Conservation (phyloP, 257 asterid genomes). For the Ilex aquifolium region DNA sequence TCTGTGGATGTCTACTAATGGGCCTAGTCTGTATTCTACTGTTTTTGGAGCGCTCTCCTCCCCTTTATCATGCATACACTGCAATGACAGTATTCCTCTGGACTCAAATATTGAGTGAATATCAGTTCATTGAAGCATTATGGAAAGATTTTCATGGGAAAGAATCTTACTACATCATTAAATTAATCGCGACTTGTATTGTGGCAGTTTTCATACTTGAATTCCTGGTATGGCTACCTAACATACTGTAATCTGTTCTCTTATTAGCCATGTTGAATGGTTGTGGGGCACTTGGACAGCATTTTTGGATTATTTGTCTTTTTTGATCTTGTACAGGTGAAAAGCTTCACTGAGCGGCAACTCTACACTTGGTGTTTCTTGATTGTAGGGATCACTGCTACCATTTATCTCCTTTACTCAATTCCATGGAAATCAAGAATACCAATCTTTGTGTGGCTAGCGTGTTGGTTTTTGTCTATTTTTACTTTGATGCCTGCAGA, state of each 20-base stretch:
- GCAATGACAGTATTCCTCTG: slow-evolving; percentile 85
- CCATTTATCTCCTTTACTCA: slow-evolving; percentile 53
- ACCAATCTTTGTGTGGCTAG: slow-evolving; percentile 59
- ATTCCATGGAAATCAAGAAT: slow-evolving; percentile 47
- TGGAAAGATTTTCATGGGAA: slow-evolving; percentile 46
- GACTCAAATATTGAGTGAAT: slow-evolving; percentile 76
- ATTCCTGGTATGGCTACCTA: slow-evolving; percentile 58
- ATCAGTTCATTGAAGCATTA: slow-evolving; percentile 57
- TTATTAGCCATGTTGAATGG: slow-evolving; percentile 10
- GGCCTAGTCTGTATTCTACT: slow-evolving; percentile 47
- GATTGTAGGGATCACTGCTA: slow-evolving; percentile 57
- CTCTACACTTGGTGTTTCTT: slow-evolving; percentile 87
- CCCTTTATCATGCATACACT: slow-evolving; percentile 84
- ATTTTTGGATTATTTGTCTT: slow-evolving; percentile 1
- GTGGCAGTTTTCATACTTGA: slow-evolving; percentile 73
- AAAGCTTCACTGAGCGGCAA: slow-evolving; percentile 78
- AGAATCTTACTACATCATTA: slow-evolving; percentile 39
- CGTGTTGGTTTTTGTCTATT: slow-evolving; percentile 74
- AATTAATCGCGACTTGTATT: slow-evolving; percentile 39
- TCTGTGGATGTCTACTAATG: slow-evolving; percentile 58
- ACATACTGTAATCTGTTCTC: slow-evolving; percentile 7
- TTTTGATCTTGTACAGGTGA: slow-evolving; percentile 52
- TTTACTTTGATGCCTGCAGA: slow-evolving; percentile 98
- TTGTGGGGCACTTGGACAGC: slow-evolving; percentile 12
- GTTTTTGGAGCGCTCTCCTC: slow-evolving; percentile 79